Percentiles rank a stretch among this genome's conserved stretches.
These are phyloP conservation scores for Ailanthus altissimus DNA, from an alignment of 345 rosid genomes.

Conservation along the genomic window DNA sequence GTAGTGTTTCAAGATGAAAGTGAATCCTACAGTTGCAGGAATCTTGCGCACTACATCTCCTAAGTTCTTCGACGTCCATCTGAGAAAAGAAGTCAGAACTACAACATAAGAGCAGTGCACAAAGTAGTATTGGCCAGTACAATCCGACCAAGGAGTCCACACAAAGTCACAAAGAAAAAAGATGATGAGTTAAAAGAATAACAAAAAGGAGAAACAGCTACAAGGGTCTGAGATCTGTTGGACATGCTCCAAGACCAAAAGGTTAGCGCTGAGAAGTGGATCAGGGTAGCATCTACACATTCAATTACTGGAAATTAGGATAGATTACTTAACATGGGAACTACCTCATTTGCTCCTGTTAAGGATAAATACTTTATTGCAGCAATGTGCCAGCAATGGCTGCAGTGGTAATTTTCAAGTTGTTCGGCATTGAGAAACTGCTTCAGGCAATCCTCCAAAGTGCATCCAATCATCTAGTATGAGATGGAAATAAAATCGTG, in stretches of 20 bases:
- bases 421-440: constrained; percentile 59
- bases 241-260: not conserved
- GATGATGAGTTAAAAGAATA: constrained; percentile 5
- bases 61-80: constrained; percentile 56
- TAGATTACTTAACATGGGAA: not conserved
- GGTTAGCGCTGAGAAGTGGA: not conserved
- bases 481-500: constrained; percentile 13
- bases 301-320: not conserved
- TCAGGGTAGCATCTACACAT: not conserved
- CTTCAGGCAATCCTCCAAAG: constrained; percentile 69
- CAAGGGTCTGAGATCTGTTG: not conserved
- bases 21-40: constrained; percentile 58
- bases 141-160: not conserved
- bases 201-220: not conserved
- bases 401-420: constrained; percentile 70
- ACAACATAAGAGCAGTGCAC: constrained; percentile 8
- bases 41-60: constrained; percentile 52
- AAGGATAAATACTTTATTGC: constrained; percentile 57
- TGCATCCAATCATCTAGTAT: constrained; percentile 57
- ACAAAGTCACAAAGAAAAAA: not conserved
- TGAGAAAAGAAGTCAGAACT: constrained; percentile 25
- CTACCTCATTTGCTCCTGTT: constrained; percentile 55
- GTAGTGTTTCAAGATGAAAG: constrained; percentile 48
- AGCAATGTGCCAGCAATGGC: constrained; percentile 81
- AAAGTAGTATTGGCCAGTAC: not conserved